A percentile compares a stretch with the other conserved stretches of the same genome.
Conservation (phyloP, 768 basidiomycete species). For the Coprinopsis sp. region DNA sequence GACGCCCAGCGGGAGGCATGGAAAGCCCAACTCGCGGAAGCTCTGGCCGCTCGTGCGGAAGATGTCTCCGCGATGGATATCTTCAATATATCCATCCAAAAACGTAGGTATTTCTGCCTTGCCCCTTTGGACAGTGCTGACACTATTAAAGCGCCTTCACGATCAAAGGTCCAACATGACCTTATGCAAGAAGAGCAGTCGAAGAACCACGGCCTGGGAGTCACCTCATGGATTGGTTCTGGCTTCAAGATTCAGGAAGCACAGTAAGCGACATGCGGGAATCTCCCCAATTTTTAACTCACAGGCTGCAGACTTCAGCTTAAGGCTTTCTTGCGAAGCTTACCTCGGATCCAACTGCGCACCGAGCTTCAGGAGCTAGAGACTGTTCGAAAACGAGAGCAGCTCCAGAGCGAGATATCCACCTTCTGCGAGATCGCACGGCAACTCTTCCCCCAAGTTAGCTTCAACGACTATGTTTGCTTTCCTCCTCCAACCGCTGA, state of each 20-base stretch:
- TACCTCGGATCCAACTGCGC: too few relatives aligned
- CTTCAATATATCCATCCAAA: neutral
- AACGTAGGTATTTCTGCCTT: neutral
- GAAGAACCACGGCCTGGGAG: neutral
- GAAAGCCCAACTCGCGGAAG: neutral
- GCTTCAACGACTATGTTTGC: too few relatives aligned
- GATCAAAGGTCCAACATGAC: neutral
- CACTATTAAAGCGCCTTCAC: neutral
- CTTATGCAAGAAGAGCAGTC: neutral
- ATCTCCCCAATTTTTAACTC: neutral
- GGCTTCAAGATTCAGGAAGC: constrained; percentile 2
- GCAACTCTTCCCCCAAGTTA: too few relatives aligned
- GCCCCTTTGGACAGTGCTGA: too few relatives aligned
- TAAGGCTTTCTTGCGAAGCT: neutral
- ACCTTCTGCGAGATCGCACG: too few relatives aligned
- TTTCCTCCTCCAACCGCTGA: too few relatives aligned
- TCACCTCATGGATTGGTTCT: neutral
- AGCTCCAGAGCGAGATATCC: too few relatives aligned
- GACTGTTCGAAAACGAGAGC: too few relatives aligned
- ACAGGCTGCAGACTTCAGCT: neutral
- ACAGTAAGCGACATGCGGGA: constrained; percentile 3
- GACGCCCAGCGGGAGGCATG: neutral
- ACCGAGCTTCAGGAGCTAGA: too few relatives aligned
- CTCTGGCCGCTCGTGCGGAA: neutral
- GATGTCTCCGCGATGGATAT: constrained; percentile 2